A percentile compares a stretch with the other conserved stretches of the same genome.
Evolutionary conservation across 208 protist genomes (phyloP).

Genomic region (Entamoeba dispar): DNA sequence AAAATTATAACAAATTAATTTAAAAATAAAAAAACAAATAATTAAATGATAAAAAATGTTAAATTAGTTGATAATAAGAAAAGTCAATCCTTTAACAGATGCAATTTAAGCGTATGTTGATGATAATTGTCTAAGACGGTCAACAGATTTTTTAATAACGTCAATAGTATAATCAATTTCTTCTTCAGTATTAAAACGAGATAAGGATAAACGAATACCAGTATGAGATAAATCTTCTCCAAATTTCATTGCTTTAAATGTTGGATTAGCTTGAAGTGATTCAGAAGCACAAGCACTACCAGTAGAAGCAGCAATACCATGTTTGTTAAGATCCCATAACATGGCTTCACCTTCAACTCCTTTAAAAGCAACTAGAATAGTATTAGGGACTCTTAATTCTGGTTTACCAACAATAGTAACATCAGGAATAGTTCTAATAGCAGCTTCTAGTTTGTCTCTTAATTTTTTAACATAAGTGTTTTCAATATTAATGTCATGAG

Average conservation of each 20-base stretch:
- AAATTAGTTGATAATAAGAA: not conserved
- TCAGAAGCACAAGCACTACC: conserved; percentile 92
- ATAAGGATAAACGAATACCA: conserved; percentile 89
- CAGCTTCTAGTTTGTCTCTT: not conserved
- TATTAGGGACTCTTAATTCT: conserved; percentile 59
- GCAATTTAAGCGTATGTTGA: not conserved
- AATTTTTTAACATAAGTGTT: conserved; percentile 29
- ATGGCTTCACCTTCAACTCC: conserved; percentile 94
- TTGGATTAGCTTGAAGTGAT: conserved; percentile 92
- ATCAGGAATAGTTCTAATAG: conserved; percentile 26
- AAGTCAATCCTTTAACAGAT: not conserved
- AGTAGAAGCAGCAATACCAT: conserved; percentile 52
- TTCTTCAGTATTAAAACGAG: conserved; percentile 81
- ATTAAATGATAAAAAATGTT: not conserved
- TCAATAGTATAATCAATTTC: conserved; percentile 31
- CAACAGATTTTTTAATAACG: not conserved
- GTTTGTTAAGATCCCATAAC: conserved; percentile 73
- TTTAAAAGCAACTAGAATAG: conserved; percentile 88
- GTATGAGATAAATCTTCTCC: conserved; percentile 86
- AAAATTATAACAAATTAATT: not conserved
- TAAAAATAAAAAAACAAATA: not conserved
- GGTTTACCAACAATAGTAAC: conserved; percentile 69
- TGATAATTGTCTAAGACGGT: not conserved
- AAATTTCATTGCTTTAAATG: conserved; percentile 84
- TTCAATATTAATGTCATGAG: conserved; percentile 73